Evolutionary conservation across 768 basidiomycete species (phyloP).

Genomic region (Hericium erinaceus): DNA sequence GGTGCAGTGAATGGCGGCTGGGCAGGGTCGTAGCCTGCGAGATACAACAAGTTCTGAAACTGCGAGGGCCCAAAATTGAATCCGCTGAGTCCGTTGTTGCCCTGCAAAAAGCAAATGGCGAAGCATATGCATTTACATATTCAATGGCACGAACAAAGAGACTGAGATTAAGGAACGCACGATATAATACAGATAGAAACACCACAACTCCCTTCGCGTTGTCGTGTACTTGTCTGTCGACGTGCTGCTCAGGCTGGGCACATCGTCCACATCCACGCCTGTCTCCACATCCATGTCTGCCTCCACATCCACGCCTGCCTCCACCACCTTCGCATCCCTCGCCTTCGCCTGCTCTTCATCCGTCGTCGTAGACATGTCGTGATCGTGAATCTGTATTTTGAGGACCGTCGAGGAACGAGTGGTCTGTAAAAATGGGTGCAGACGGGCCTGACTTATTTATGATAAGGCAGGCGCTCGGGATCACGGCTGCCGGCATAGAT

Average conservation of each 20-base stretch:
- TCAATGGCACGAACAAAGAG: not conserved
- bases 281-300: not conserved
- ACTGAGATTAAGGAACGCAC: conserved; percentile 15
- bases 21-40: conserved; percentile 66
- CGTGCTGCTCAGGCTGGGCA: not conserved
- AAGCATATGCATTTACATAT: not conserved
- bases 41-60: conserved; percentile 63
- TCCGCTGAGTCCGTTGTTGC: conserved; percentile 60
- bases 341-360: not conserved
- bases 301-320: not conserved
- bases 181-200: conserved; percentile 53
- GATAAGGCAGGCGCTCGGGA: too few species aligned
- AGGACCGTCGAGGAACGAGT: too few species aligned
- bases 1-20: conserved; percentile 41
- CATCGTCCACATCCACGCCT: not conserved
- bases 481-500: too few species aligned
- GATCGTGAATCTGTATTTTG: too few species aligned
- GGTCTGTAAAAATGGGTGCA: too few species aligned
- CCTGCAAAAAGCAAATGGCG: conserved; percentile 20
- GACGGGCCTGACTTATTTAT: too few species aligned
- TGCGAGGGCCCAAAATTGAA: conserved; percentile 70
- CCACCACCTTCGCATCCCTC: not conserved
- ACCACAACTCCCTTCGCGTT: conserved; percentile 31
- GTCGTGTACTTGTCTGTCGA: conserved; percentile 10
- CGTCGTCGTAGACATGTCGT: not conserved